Percentiles rank a stretch among this genome's conserved stretches.
phyloP scores from a whole-genome alignment of 768 basidiomycete species.

The Boletus pseudo-olivaceus region DNA sequence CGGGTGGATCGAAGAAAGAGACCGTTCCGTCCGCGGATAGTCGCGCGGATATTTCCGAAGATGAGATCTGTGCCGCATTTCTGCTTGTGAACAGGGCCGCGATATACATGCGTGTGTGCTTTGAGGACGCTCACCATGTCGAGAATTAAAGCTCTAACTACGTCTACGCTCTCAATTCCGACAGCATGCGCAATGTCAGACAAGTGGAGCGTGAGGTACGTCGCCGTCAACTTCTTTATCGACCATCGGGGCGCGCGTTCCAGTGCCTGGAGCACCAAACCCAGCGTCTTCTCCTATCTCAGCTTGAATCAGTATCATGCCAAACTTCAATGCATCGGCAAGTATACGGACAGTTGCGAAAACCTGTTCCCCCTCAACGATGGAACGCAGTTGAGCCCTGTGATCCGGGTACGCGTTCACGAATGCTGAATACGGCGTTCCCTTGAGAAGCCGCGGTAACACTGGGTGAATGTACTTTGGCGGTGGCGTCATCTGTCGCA shows the following conservation, averaged over 20 bases:
- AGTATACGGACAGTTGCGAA: slow-evolving; percentile 49
- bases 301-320: slow-evolving; percentile 3
- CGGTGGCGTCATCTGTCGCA: slow-evolving; percentile 36
- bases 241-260: slow-evolving; percentile 73
- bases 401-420: slow-evolving; percentile 64
- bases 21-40: slow-evolving; percentile 70
- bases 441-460: slow-evolving; percentile 61
- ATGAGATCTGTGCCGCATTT: slow-evolving; percentile 54
- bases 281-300: slow-evolving; percentile 65
- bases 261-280: slow-evolving; percentile 64
- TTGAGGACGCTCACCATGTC: slow-evolving; percentile 58
- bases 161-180: slow-evolving; percentile 44
- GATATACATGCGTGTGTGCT: not conserved
- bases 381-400: slow-evolving; percentile 39
- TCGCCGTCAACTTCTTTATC: slow-evolving; percentile 75
- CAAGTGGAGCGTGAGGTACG: slow-evolving; percentile 76
- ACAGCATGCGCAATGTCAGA: slow-evolving; percentile 59
- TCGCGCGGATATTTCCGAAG: slow-evolving; percentile 63
- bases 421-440: slow-evolving; percentile 61
- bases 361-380: slow-evolving; percentile 52
- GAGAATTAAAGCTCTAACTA: slow-evolving; percentile 56
- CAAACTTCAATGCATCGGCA: not conserved
- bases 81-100: slow-evolving; percentile 1
- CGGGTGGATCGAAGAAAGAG: slow-evolving; percentile 63
- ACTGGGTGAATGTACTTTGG: slow-evolving; percentile 72